Evolutionary conservation across 495 filamentous ascomycete genomes (phyloP).

Genomic region (Cudoniella acicularis): DNA sequence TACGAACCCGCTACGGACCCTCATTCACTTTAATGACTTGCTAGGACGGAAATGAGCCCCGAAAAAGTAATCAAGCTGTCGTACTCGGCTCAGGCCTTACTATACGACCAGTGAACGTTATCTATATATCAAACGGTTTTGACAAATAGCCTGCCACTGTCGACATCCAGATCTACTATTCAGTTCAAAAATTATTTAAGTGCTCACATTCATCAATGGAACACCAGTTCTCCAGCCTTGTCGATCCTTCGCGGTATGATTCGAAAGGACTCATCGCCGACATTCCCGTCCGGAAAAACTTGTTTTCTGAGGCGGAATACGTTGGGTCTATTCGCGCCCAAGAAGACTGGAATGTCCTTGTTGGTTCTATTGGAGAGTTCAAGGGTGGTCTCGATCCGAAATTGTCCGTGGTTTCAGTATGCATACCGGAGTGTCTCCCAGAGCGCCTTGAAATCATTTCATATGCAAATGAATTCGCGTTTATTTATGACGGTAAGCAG

Average conservation of each 20-base stretch:
- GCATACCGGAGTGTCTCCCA: constrained; percentile 38
- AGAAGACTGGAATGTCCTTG: neutral
- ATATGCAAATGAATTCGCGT: constrained; percentile 42
- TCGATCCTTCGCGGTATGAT: neutral
- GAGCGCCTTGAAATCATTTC: constrained; percentile 39
- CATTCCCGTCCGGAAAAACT: neutral
- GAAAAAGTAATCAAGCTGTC: too few relatives aligned
- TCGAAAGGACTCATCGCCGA: neutral
- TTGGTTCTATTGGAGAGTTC: neutral
- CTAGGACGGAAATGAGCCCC: too few relatives aligned
- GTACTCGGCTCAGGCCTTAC: too few relatives aligned
- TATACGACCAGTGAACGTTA: too few relatives aligned
- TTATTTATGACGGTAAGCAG: constrained; percentile 42
- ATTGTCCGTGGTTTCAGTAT: too few relatives aligned
- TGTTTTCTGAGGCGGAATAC: neutral
- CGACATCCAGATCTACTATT: too few relatives aligned
- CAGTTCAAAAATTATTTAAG: too few relatives aligned
- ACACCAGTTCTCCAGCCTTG: neutral
- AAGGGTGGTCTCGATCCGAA: too few relatives aligned
- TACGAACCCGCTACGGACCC: too few relatives aligned
- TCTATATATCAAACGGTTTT: too few relatives aligned
- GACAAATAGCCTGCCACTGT: too few relatives aligned
- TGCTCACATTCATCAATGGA: neutral
- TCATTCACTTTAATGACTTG: too few relatives aligned
- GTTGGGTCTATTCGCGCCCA: neutral